phyloP scores from a whole-genome alignment of 2,329 filamentous ascomycete species.

The Penicillium sp. region DNA sequence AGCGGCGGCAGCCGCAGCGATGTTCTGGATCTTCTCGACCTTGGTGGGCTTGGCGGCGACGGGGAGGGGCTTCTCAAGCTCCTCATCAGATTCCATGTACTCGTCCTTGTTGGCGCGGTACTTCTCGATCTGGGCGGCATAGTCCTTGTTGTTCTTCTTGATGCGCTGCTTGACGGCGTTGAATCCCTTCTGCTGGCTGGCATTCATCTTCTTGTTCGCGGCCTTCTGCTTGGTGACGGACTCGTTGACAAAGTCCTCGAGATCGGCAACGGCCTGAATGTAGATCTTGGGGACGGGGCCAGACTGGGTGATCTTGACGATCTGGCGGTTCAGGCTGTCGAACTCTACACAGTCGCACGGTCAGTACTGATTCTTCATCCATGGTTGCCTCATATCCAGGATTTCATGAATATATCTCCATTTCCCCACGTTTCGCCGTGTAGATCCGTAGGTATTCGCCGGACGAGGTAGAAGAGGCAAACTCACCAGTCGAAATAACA shows the following conservation, averaged over 20 bases:
- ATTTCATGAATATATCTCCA: not conserved
- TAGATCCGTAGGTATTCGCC: not conserved
- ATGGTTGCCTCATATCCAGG: not conserved
- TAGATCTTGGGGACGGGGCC: slow-evolving; percentile 86
- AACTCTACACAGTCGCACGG: slow-evolving; percentile 63
- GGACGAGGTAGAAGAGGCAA: not conserved
- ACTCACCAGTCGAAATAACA: slow-evolving; percentile 81
- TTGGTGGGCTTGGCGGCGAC: slow-evolving; percentile 55
- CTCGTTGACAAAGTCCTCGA: slow-evolving; percentile 94
- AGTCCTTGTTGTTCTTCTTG: slow-evolving; percentile 98
- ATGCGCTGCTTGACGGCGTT: slow-evolving; percentile 98
- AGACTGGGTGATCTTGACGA: slow-evolving; percentile 73
- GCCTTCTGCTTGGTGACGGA: slow-evolving; percentile 94
- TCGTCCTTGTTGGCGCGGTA: slow-evolving; percentile 83
- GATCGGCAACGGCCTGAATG: slow-evolving; percentile 87
- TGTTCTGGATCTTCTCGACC: slow-evolving; percentile 36
- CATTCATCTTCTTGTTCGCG: slow-evolving; percentile 97
- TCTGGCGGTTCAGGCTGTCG: slow-evolving; percentile 89
- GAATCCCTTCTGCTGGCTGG: slow-evolving; percentile 86
- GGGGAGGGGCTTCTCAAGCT: slow-evolving; percentile 59
- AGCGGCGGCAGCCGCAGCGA: slow-evolving; percentile 51
- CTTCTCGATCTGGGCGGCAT: slow-evolving; percentile 80
- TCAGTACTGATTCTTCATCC: slow-evolving; percentile 16
- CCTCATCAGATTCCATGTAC: slow-evolving; percentile 83
- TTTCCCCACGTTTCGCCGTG: not conserved